Conservation (phyloP, 805 yeast species). For the Ogataea pini region DNA sequence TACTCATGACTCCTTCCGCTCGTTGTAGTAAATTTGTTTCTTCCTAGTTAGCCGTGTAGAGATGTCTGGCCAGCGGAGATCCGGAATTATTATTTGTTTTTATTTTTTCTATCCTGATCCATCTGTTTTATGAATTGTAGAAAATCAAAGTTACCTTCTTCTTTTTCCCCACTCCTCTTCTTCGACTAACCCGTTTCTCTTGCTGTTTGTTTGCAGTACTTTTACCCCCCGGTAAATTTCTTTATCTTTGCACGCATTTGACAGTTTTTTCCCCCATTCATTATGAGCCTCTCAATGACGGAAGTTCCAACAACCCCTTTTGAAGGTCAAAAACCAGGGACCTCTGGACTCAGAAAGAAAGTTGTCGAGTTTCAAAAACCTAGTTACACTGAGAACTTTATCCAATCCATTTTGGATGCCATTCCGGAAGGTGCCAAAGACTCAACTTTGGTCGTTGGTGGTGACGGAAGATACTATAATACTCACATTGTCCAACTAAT, state of each 20-base stretch:
- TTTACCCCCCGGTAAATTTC: background rate
- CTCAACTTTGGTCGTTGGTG: constrained; percentile 87
- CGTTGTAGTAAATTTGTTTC: no score
- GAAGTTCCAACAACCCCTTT: constrained; percentile 68
- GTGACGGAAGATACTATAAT: constrained; percentile 95
- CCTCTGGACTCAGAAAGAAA: constrained; percentile 94
- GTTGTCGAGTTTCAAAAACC: constrained; percentile 76
- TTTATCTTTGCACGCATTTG: no score
- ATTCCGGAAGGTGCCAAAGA: constrained; percentile 85
- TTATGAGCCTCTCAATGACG: constrained; percentile 21
- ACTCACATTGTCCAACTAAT: constrained; percentile 78
- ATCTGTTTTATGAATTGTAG: background rate
- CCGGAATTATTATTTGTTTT: background rate
- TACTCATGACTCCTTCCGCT: no score
- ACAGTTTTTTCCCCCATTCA: background rate
- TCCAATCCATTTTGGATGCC: constrained; percentile 80
- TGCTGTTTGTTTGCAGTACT: background rate
- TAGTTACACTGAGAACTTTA: constrained; percentile 89
- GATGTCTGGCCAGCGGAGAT: background rate
- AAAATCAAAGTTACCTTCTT: no score
- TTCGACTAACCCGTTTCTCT: background rate
- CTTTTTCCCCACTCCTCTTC: background rate
- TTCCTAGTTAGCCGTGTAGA: background rate
- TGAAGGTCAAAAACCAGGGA: constrained; percentile 94
- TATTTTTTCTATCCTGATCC: background rate